Evolutionary conservation across 768 basidiomycete genomes (phyloP).

Genomic region (Thelephora ganbajun): DNA sequence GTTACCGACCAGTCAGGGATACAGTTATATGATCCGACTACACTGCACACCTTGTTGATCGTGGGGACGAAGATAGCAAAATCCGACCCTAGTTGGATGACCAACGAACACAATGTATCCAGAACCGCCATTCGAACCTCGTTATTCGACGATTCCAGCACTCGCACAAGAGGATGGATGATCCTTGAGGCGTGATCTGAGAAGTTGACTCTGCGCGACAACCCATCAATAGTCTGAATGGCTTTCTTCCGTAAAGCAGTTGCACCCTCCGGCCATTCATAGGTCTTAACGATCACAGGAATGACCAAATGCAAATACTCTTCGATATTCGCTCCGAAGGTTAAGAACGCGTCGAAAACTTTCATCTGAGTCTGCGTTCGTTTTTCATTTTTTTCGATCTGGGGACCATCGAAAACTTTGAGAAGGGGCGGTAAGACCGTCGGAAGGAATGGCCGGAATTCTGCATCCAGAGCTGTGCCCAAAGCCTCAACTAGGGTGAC

Average conservation of each 20-base stretch:
- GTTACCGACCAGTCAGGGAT: not conserved
- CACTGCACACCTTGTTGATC: constrained; percentile 68
- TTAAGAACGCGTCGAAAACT: constrained; percentile 87
- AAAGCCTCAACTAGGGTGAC: constrained; percentile 87
- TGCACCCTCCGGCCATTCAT: constrained; percentile 69
- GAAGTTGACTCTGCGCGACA: constrained; percentile 90
- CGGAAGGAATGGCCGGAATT: constrained; percentile 93
- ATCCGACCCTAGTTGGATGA: constrained; percentile 89
- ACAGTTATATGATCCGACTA: constrained; percentile 1
- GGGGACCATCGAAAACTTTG: constrained; percentile 82
- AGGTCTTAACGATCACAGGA: constrained; percentile 84
- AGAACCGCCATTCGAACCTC: constrained; percentile 79
- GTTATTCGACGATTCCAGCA: constrained; percentile 58
- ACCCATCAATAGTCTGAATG: constrained; percentile 79
- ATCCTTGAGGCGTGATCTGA: constrained; percentile 96
- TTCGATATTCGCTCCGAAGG: constrained; percentile 93
- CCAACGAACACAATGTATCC: constrained; percentile 85
- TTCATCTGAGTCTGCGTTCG: constrained; percentile 69
- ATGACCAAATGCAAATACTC: constrained; percentile 96
- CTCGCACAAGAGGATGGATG: constrained; percentile 86
- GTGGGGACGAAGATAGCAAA: constrained; percentile 97
- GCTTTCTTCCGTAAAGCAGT: constrained; percentile 73
- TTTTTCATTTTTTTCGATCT: constrained; percentile 75
- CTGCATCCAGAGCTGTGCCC: constrained; percentile 87
- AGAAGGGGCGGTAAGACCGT: constrained; percentile 80